A percentile compares a stretch with the other conserved stretches of the same genome.
phyloP scores from a whole-genome alignment of 75 land plant genomes.

The Larix kaempferi region DNA sequence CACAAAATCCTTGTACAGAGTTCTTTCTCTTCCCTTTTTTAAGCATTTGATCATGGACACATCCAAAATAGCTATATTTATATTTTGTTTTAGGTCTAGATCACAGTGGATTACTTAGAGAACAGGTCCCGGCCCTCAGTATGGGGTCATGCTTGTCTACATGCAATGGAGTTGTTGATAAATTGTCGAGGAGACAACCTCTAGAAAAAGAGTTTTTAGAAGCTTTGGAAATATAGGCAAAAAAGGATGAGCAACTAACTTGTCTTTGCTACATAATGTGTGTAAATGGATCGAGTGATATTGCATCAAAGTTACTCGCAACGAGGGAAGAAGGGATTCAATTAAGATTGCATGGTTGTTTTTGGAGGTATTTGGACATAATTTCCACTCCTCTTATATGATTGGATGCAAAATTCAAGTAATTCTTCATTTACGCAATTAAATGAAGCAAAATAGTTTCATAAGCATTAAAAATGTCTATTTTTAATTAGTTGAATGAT shows the following conservation, averaged over 20 bases:
- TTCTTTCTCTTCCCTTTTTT: too few relatives aligned
- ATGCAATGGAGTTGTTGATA: too few relatives aligned
- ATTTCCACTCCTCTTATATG: not conserved
- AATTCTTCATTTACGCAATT: too few relatives aligned
- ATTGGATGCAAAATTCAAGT: conserved; percentile 4
- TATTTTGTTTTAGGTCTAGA: not conserved
- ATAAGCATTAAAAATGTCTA: too few relatives aligned
- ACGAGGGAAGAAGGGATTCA: conserved; percentile 52
- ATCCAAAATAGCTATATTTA: not conserved
- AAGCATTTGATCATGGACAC: too few relatives aligned
- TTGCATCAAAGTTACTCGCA: conserved; percentile 32
- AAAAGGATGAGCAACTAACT: conserved; percentile 27
- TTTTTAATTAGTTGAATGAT: conserved; percentile 17
- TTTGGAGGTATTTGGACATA: conserved; percentile 35
- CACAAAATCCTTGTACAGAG: not conserved
- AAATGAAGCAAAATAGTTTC: too few relatives aligned
- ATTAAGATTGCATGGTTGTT: conserved; percentile 52
- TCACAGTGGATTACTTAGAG: not conserved
- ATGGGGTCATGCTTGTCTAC: not conserved
- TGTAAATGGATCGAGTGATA: conserved; percentile 29
- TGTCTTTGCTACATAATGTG: conserved; percentile 30
- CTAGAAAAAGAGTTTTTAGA: conserved; percentile 16
- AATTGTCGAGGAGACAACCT: not conserved
- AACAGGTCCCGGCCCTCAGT: not conserved
- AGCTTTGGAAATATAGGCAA: conserved; percentile 18